Conservation (phyloP, 2,329 filamentous ascomycete genomes). For the Rasamsonia emersonii region DNA sequence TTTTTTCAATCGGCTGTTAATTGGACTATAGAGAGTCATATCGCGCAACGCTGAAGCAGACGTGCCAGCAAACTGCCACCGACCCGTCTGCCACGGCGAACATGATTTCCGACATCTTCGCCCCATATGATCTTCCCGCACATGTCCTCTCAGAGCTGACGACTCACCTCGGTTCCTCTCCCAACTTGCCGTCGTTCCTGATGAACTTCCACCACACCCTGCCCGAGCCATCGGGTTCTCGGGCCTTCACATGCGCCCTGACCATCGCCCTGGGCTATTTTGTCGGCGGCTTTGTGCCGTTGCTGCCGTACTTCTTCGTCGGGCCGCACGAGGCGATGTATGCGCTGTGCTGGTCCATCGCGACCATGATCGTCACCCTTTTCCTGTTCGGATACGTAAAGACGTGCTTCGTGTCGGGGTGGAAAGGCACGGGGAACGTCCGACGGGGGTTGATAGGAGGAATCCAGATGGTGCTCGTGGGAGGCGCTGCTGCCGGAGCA, state of each 20-base stretch:
- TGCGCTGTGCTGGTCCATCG: slow-evolving; percentile 52
- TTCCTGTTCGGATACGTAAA: slow-evolving; percentile 46
- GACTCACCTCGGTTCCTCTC: slow-evolving; percentile 26
- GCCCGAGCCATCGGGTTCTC: slow-evolving; percentile 29
- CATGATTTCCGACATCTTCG: slow-evolving; percentile 30
- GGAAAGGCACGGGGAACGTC: slow-evolving; percentile 25
- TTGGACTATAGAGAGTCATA: slow-evolving; percentile 30
- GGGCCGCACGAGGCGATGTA: slow-evolving; percentile 72
- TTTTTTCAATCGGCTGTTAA: slow-evolving; percentile 1
- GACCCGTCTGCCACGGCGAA: slow-evolving; percentile 21
- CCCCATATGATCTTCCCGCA: slow-evolving; percentile 29
- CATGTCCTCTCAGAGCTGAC: slow-evolving; percentile 28
- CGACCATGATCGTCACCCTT: slow-evolving; percentile 42
- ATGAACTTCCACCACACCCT: slow-evolving; percentile 36
- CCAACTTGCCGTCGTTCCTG: slow-evolving; percentile 29
- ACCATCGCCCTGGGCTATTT: slow-evolving; percentile 35
- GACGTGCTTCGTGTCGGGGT: slow-evolving; percentile 32
- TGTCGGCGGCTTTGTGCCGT: slow-evolving; percentile 39
- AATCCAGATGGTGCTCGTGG: slow-evolving; percentile 33
- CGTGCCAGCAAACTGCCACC: slow-evolving; percentile 21
- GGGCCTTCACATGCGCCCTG: slow-evolving; percentile 28
- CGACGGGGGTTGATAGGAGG: slow-evolving; percentile 26
- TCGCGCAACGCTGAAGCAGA: slow-evolving; percentile 30
- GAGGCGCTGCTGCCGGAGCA: slow-evolving; percentile 30
- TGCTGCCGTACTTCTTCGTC: slow-evolving; percentile 54